Conservation (phyloP, 768 basidiomycete genomes). For the Fomitopsis pulvina region DNA sequence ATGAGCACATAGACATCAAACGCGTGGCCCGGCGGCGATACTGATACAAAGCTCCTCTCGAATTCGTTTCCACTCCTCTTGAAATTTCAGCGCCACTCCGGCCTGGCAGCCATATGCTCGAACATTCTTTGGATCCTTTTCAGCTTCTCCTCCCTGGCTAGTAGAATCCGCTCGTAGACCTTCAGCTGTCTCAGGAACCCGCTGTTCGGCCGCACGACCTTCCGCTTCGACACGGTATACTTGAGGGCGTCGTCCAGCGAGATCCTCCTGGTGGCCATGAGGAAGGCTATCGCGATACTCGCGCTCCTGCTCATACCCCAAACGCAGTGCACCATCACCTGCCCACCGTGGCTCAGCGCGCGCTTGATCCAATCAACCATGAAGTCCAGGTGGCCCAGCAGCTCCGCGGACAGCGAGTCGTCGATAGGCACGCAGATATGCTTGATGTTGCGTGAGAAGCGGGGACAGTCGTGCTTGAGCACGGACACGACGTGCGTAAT, state of each 20-base stretch:
- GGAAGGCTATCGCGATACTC: slow-evolving; percentile 21
- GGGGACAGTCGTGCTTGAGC: slow-evolving; percentile 27
- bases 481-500: slow-evolving; percentile 26
- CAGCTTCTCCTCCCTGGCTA: neutral
- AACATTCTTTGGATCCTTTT: neutral
- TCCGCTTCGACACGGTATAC: slow-evolving; percentile 15
- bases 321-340: slow-evolving; percentile 25
- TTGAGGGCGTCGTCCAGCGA: slow-evolving; percentile 20
- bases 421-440: slow-evolving; percentile 44
- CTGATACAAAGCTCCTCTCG: neutral
- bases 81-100: neutral
- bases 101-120: neutral
- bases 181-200: slow-evolving; percentile 28
- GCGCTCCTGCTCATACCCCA: slow-evolving; percentile 26
- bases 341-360: slow-evolving; percentile 29
- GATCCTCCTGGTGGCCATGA: slow-evolving; percentile 22
- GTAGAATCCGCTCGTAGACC: slow-evolving; percentile 11
- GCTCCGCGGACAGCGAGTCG: slow-evolving; percentile 33
- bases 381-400: slow-evolving; percentile 35
- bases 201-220: slow-evolving; percentile 24
- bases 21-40: neutral
- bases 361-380: slow-evolving; percentile 43
- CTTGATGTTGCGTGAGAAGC: slow-evolving; percentile 27
- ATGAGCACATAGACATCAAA: no score
- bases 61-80: neutral